phyloP scores from a whole-genome alignment of 352 stramenopile genomes.

The Globisporangium uncinulatum region DNA sequence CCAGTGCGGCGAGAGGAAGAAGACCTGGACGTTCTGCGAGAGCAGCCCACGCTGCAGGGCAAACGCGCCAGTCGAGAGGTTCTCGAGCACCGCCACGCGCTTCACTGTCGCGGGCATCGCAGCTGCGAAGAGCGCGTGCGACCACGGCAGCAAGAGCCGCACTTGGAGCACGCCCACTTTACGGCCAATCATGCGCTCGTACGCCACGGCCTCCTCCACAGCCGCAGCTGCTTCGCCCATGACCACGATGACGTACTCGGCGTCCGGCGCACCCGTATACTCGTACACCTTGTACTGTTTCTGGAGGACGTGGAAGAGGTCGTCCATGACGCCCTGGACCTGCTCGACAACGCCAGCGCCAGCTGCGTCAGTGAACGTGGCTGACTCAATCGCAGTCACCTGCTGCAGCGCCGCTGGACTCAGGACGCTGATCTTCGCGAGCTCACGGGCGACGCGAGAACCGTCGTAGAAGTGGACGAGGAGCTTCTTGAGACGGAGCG shows the following conservation, averaged over 20 bases:
- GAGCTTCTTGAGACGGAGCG: constrained; percentile 49
- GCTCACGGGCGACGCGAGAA: constrained; percentile 52
- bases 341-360: constrained; percentile 42
- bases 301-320: constrained; percentile 66
- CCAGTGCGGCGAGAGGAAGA: constrained; percentile 60
- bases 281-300: constrained; percentile 81
- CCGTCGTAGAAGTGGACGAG: constrained; percentile 83
- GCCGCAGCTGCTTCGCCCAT: constrained; percentile 53
- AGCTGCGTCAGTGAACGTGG: constrained; percentile 7
- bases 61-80: constrained; percentile 52
- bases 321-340: constrained; percentile 69
- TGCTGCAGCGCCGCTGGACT: constrained; percentile 45
- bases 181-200: constrained; percentile 65
- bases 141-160: constrained; percentile 68
- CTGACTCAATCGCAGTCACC: constrained; percentile 26
- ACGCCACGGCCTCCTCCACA: constrained; percentile 53
- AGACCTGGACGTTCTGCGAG: constrained; percentile 67
- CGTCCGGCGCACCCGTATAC: constrained; percentile 60
- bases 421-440: constrained; percentile 52
- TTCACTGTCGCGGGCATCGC: constrained; percentile 46
- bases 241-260: constrained; percentile 66
- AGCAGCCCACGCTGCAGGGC: constrained; percentile 62
- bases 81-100: constrained; percentile 72
- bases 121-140: constrained; percentile 58
- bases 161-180: constrained; percentile 81